Conservation (phyloP, 805 yeast genomes). For the Starmerella scarabaei region DNA sequence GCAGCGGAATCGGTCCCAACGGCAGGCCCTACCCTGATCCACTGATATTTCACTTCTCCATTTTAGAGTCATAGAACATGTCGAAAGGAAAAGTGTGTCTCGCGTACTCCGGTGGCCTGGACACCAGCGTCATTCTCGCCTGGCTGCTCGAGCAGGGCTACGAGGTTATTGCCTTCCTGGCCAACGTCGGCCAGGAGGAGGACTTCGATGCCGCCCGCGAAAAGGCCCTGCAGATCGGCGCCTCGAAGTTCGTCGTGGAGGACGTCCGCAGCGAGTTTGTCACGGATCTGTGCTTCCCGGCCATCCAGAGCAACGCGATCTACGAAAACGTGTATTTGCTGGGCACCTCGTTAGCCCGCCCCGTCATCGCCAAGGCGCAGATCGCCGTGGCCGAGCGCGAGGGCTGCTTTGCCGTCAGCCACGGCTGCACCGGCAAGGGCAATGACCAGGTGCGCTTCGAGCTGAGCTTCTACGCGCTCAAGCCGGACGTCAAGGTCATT, state of each 20-base stretch:
- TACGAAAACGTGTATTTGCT: slow-evolving; percentile 93
- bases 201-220: slow-evolving; percentile 94
- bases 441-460: slow-evolving; percentile 99
- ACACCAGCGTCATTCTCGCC: slow-evolving; percentile 93
- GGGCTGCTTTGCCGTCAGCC: slow-evolving; percentile 97
- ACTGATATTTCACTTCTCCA: too few species aligned
- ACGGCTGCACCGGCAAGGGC: slow-evolving; percentile 99
- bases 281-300: slow-evolving; percentile 85
- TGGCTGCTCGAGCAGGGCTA: slow-evolving; percentile 97
- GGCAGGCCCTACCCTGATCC: too few species aligned
- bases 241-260: slow-evolving; percentile 83
- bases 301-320: slow-evolving; percentile 93
- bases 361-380: slow-evolving; percentile 97
- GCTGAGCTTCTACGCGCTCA: slow-evolving; percentile 89
- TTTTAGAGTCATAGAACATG: too few species aligned
- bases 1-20: too few species aligned
- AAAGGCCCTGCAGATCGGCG: slow-evolving; percentile 94
- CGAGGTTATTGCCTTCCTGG: slow-evolving; percentile 96
- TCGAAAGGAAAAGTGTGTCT: slow-evolving; percentile 97
- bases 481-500: slow-evolving; percentile 91
- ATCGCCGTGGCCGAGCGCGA: slow-evolving; percentile 92
- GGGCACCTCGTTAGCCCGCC: slow-evolving; percentile 98
- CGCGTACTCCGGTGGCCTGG: slow-evolving; percentile 98
- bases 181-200: slow-evolving; percentile 98
- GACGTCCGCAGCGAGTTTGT: slow-evolving; percentile 95